These are phyloP conservation scores for Aspergillus hancockii DNA, from an alignment of 495 filamentous ascomycete species.

Conservation along the genomic window DNA sequence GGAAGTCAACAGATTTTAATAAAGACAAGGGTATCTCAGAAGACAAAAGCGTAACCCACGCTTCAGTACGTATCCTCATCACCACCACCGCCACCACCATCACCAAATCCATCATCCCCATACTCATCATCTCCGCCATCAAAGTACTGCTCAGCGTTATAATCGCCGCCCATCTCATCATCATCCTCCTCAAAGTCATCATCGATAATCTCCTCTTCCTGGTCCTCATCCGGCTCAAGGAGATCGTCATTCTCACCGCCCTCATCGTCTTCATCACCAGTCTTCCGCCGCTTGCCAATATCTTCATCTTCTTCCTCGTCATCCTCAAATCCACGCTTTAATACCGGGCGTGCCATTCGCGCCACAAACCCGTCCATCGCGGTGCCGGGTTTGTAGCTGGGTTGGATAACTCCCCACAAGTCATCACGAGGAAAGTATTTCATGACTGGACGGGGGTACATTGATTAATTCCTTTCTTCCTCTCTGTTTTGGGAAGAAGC, in stretches of 20 bases:
- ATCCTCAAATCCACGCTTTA: slow-evolving; percentile 48
- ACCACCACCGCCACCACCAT: slow-evolving; percentile 50
- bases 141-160: slow-evolving; percentile 68
- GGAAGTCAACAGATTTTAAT: neutral
- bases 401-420: slow-evolving; percentile 52
- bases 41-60: slow-evolving; percentile 7
- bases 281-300: slow-evolving; percentile 26
- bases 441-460: slow-evolving; percentile 34
- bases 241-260: slow-evolving; percentile 31
- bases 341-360: slow-evolving; percentile 20
- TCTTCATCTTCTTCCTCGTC: slow-evolving; percentile 44
- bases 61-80: slow-evolving; percentile 52
- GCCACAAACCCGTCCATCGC: slow-evolving; percentile 33
- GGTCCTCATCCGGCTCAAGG: slow-evolving; percentile 48
- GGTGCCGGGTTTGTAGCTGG: slow-evolving; percentile 42
- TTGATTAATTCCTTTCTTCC: neutral
- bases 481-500: neutral
- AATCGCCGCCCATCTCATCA: slow-evolving; percentile 59
- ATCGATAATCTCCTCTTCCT: slow-evolving; percentile 52
- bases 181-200: slow-evolving; percentile 59
- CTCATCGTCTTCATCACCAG: slow-evolving; percentile 38
- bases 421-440: slow-evolving; percentile 58
- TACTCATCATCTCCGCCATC: slow-evolving; percentile 63
- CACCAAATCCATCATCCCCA: slow-evolving; percentile 50
- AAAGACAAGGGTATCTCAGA: slow-evolving; percentile 41